Evolutionary conservation across 371 early-diverging fungal genomes (phyloP).

Genomic region (Capillidium rhysosporum): DNA sequence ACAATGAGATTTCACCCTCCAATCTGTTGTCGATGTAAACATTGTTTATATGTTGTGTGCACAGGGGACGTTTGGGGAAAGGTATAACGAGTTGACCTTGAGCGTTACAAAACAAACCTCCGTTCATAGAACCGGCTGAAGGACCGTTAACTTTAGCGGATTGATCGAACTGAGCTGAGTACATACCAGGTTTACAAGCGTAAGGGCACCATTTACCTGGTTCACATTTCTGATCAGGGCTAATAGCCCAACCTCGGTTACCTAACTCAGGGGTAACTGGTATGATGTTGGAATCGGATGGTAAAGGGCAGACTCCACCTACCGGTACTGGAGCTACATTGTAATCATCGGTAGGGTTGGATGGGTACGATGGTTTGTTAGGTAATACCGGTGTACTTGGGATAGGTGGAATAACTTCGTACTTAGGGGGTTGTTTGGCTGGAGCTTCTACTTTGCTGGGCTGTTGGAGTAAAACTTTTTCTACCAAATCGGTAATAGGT

Average conservation of each 20-base stretch:
- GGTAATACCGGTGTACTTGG: too few species aligned
- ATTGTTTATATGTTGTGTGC: background rate
- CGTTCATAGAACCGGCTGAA: background rate
- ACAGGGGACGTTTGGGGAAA: background rate
- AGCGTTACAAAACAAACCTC: background rate
- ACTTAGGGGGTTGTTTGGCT: too few species aligned
- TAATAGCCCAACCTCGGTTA: constrained; percentile 24
- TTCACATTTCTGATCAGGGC: constrained; percentile 5
- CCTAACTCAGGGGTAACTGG: constrained; percentile 14
- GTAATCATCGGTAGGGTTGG: too few species aligned
- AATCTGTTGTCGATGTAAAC: background rate
- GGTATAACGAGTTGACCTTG: background rate
- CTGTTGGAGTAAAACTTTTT: too few species aligned
- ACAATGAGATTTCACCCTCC: background rate
- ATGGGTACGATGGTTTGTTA: too few species aligned
- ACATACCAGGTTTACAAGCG: constrained; percentile 6
- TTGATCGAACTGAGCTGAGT: background rate
- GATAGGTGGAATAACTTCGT: too few species aligned
- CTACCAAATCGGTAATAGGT: too few species aligned
- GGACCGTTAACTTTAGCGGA: background rate
- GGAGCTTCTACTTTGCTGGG: too few species aligned
- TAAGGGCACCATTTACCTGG: constrained; percentile 6
- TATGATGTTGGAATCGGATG: constrained; percentile 8
- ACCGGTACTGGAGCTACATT: background rate
- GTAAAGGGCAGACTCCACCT: background rate